These are phyloP conservation scores for Saprolegnia diclina DNA, from an alignment of 352 stramenopile genomes.

Conservation along the genomic window DNA sequence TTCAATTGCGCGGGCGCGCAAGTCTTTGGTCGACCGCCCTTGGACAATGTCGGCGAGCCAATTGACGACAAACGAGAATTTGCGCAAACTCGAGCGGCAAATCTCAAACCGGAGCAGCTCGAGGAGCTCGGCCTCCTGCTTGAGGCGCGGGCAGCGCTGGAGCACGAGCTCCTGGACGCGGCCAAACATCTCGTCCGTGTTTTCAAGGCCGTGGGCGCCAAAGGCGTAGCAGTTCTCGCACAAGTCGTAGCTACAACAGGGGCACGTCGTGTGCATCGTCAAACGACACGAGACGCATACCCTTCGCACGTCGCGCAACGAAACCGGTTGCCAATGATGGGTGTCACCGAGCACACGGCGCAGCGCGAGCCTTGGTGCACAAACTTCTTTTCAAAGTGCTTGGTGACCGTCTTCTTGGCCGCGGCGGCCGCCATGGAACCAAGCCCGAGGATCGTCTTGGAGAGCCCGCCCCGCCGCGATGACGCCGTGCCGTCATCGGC, in stretches of 20 bases:
- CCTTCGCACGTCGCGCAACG: slow-evolving; percentile 72
- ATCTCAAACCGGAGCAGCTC: slow-evolving; percentile 84
- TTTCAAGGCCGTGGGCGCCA: slow-evolving; percentile 74
- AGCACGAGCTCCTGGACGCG: slow-evolving; percentile 74
- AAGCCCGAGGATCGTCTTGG: slow-evolving; percentile 22
- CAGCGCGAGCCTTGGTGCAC: slow-evolving; percentile 69
- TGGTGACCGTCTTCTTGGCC: slow-evolving; percentile 51
- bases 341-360: slow-evolving; percentile 72
- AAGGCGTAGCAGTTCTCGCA: slow-evolving; percentile 79
- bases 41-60: slow-evolving; percentile 79
- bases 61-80: slow-evolving; percentile 80
- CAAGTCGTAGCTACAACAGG: slow-evolving; percentile 40
- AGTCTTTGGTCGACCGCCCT: slow-evolving; percentile 61
- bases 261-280: no score
- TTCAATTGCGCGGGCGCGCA: slow-evolving; percentile 69
- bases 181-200: slow-evolving; percentile 81
- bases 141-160: slow-evolving; percentile 51
- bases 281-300: no score
- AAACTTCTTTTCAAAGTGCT: slow-evolving; percentile 40
- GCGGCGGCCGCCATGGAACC: slow-evolving; percentile 37
- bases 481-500: background rate
- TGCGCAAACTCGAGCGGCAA: slow-evolving; percentile 76
- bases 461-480: background rate
- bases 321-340: slow-evolving; percentile 70
- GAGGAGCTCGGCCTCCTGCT: slow-evolving; percentile 58